A percentile compares a stretch with the other conserved stretches of the same genome.
Conservation (phyloP, 2,329 filamentous ascomycete genomes). For the Lomentospora prolificans region DNA sequence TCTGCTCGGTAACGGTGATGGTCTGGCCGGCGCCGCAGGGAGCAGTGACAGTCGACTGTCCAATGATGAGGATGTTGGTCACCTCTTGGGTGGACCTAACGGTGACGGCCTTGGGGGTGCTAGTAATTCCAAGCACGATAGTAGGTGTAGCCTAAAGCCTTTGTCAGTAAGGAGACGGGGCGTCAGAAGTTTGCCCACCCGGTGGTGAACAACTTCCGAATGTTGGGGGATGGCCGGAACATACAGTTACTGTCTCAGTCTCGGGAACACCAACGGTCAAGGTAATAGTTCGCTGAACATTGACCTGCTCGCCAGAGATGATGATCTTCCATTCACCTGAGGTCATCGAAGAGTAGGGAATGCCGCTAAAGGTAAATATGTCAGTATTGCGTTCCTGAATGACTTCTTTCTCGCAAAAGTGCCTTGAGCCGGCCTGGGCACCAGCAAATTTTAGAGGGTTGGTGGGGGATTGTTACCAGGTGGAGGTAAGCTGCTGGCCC, state of each 20-base stretch:
- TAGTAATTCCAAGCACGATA: conserved; percentile 25
- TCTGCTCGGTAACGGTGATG: conserved; percentile 24
- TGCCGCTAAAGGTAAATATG: conserved; percentile 17
- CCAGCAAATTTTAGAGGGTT: no score
- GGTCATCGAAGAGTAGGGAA: conserved; percentile 26
- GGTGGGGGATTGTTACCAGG: conserved; percentile 24
- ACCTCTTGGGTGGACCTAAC: conserved; percentile 18
- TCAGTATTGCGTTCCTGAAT: background rate
- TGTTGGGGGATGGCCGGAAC: conserved; percentile 4
- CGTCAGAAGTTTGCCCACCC: no score
- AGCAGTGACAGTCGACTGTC: conserved; percentile 22
- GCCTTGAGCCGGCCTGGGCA: background rate
- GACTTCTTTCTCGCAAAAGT: background rate
- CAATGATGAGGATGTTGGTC: conserved; percentile 24
- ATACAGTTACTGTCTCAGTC: conserved; percentile 23
- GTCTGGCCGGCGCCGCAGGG: conserved; percentile 21
- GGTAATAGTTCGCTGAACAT: conserved; percentile 24
- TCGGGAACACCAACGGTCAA: conserved; percentile 23
- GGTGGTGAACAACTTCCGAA: background rate
- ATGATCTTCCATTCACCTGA: conserved; percentile 27
- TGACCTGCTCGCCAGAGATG: conserved; percentile 23
- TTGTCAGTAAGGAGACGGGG: background rate
- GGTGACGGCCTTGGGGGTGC: conserved; percentile 24
- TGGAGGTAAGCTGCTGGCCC: conserved; percentile 25
- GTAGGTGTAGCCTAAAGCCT: conserved; percentile 24